A percentile compares a stretch with the other conserved stretches of the same genome.
Evolutionary conservation across 2,329 filamentous ascomycete genomes (phyloP).

Genomic region (Colletotrichum kahawae): DNA sequence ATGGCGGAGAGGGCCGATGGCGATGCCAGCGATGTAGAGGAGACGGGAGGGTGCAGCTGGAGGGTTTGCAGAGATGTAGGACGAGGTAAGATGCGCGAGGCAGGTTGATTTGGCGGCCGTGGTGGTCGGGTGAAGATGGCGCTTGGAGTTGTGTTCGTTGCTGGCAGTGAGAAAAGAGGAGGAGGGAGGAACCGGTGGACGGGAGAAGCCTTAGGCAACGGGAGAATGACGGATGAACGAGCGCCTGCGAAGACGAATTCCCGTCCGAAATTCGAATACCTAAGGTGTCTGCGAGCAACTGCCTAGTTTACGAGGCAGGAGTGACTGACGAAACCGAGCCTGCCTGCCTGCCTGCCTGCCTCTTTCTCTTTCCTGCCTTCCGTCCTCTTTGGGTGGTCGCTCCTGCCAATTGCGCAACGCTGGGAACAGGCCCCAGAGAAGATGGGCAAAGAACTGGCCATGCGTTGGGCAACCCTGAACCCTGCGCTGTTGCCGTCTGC

Average conservation of each 20-base stretch:
- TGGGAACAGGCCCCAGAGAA: not conserved
- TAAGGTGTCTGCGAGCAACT: not conserved
- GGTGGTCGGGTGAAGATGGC: not conserved
- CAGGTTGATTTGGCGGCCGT: not conserved
- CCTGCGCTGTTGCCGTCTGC: not conserved
- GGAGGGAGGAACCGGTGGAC: not conserved
- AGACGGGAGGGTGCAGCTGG: not conserved
- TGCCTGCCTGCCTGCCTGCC: not conserved
- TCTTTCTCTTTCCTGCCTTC: not conserved
- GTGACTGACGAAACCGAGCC: not conserved
- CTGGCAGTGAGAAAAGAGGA: not conserved
- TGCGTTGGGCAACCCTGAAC: conserved; percentile 2
- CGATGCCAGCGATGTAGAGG: not conserved
- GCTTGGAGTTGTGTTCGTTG: not conserved
- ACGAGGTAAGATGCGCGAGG: not conserved
- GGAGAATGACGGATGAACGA: not conserved
- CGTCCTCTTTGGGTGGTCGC: not conserved
- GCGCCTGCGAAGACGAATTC: not conserved
- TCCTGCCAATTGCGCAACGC: not conserved
- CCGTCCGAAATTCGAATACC: not conserved
- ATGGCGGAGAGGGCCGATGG: not conserved
- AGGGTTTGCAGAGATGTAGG: not conserved
- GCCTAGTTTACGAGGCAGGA: not conserved
- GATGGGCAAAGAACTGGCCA: not conserved
- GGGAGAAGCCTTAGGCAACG: not conserved